These are phyloP conservation scores for Nicotiana attenuata DNA, from an alignment of 257 asterid species.

Conservation along the genomic window DNA sequence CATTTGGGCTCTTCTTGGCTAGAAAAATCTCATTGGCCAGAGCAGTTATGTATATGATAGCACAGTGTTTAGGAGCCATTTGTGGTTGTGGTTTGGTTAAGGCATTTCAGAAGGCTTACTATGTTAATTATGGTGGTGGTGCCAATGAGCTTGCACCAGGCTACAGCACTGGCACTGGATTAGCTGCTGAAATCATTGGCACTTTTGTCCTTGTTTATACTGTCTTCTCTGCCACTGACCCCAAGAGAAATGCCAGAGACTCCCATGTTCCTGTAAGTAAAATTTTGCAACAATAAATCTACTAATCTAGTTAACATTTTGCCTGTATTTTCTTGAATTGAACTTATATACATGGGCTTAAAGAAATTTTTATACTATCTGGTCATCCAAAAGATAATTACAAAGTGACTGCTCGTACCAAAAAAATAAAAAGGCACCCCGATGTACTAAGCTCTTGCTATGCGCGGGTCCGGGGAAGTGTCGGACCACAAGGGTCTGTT, in stretches of 20 bases:
- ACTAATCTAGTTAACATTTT: neutral
- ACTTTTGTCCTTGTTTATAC: conserved; percentile 64
- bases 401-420: neutral
- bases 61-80: conserved; percentile 67
- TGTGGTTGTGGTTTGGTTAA: conserved; percentile 65
- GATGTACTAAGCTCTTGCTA: too few species aligned
- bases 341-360: neutral
- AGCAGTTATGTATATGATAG: conserved; percentile 51
- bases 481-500: too few species aligned
- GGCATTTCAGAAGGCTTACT: conserved; percentile 53
- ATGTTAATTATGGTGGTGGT: conserved; percentile 49
- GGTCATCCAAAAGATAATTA: neutral
- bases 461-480: too few species aligned
- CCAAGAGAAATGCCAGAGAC: conserved; percentile 65
- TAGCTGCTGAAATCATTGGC: conserved; percentile 70
- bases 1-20: conserved; percentile 56
- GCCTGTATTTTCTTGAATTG: neutral
- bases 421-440: too few species aligned
- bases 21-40: conserved; percentile 55
- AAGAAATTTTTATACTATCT: too few species aligned
- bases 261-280: conserved; percentile 63
- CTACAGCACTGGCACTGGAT: conserved; percentile 59
- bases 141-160: conserved; percentile 44
- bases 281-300: neutral
- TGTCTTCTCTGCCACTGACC: conserved; percentile 71